Conservation (phyloP, 768 basidiomycete species). For the Solioccasus polychromus region DNA sequence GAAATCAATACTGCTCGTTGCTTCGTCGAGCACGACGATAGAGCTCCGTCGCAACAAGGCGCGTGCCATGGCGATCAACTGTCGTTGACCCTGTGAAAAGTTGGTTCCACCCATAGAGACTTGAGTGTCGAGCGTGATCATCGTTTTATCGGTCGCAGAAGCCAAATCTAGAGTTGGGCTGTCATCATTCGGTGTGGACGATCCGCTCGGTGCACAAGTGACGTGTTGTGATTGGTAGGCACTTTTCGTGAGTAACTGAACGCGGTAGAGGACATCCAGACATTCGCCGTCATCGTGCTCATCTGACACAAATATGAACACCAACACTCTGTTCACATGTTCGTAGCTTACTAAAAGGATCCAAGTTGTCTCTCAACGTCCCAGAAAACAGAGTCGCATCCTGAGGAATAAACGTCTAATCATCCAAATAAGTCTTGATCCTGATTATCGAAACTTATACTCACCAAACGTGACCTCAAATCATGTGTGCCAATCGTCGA, state of each 20-base stretch:
- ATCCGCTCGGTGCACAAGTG: slow-evolving; percentile 47
- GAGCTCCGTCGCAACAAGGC: slow-evolving; percentile 72
- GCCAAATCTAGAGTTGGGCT: slow-evolving; percentile 39
- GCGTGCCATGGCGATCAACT: slow-evolving; percentile 83
- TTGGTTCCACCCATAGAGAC: slow-evolving; percentile 86
- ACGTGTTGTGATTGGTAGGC: slow-evolving; percentile 46
- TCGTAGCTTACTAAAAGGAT: slow-evolving; percentile 54
- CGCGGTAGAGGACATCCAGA: slow-evolving; percentile 75
- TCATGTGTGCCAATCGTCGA: slow-evolving; percentile 82
- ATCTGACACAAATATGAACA: slow-evolving; percentile 31
- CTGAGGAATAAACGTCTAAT: slow-evolving; percentile 74
- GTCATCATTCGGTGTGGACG: slow-evolving; percentile 43
- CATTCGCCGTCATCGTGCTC: slow-evolving; percentile 82
- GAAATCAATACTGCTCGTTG: slow-evolving; percentile 84
- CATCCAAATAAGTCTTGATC: background rate
- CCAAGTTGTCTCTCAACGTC: slow-evolving; percentile 70
- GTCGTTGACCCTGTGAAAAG: slow-evolving; percentile 91
- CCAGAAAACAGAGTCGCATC: slow-evolving; percentile 81
- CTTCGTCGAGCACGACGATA: slow-evolving; percentile 79
- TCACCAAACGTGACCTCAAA: slow-evolving; percentile 66
- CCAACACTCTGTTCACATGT: background rate
- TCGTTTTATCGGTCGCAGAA: slow-evolving; percentile 51
- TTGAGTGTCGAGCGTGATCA: slow-evolving; percentile 68
- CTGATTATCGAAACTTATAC: slow-evolving; percentile 17
- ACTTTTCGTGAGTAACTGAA: slow-evolving; percentile 66